Percentiles rank a stretch among this genome's conserved stretches.
Conservation (phyloP, 345 rosid genomes). For the Euphorbia tirucalli region DNA sequence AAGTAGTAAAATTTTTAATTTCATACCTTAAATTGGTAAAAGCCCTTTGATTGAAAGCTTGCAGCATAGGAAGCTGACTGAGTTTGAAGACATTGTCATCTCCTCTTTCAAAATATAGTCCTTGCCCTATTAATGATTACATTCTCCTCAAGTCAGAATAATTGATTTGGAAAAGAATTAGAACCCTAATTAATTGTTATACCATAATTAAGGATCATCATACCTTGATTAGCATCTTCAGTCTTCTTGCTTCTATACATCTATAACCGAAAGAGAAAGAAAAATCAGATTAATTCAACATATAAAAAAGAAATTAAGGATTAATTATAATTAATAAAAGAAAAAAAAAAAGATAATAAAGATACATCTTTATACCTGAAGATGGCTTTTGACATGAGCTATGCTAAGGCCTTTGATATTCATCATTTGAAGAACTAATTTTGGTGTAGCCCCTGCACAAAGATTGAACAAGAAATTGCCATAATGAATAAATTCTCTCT, state of each 20-base stretch:
- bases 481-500: not conserved
- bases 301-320: not conserved
- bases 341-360: not conserved
- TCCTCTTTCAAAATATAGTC: constrained; percentile 40
- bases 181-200: constrained; percentile 37
- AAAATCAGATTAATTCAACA: constrained; percentile 4
- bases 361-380: constrained; percentile 48
- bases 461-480: not conserved
- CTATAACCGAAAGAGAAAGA: constrained; percentile 25
- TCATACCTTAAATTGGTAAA: constrained; percentile 35
- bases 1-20: no score
- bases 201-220: not conserved
- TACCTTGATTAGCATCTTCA: constrained; percentile 28
- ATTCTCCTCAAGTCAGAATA: constrained; percentile 14
- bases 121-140: constrained; percentile 38
- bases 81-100: constrained; percentile 52
- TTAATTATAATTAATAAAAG: no score
- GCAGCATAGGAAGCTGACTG: constrained; percentile 61
- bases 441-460: constrained; percentile 76
- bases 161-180: not conserved
- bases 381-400: constrained; percentile 89
- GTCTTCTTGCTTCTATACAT: constrained; percentile 41
- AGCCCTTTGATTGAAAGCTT: constrained; percentile 49
- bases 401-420: constrained; percentile 72
- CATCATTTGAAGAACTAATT: constrained; percentile 80